phyloP scores from a whole-genome alignment of 192 early-diverging fungal species.

The Pilaira anomala region DNA sequence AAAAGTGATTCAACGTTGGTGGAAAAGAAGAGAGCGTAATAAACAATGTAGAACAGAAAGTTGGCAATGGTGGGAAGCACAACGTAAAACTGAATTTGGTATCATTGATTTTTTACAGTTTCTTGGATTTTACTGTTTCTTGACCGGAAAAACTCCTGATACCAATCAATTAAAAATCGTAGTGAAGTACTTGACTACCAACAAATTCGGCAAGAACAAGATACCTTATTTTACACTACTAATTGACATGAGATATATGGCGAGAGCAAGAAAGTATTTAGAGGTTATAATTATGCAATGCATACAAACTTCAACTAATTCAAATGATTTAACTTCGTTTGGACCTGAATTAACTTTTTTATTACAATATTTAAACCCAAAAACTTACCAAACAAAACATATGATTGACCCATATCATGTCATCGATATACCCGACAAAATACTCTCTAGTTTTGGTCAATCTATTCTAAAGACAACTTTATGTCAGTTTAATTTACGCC shows the following conservation, averaged over 20 bases:
- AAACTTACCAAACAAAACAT: conserved; percentile 10
- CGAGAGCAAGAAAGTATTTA: conserved; percentile 10
- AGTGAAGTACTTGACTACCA: not conserved
- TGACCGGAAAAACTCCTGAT: not conserved
- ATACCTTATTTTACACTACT: conserved; percentile 13
- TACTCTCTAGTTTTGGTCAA: conserved; percentile 12
- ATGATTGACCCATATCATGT: not conserved
- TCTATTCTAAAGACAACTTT: not conserved
- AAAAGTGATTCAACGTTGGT: conserved; percentile 15
- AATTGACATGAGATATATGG: conserved; percentile 14
- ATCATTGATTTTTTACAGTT: conserved; percentile 11
- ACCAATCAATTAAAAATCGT: not conserved
- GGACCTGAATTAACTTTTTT: conserved; percentile 14
- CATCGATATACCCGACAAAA: conserved; percentile 3
- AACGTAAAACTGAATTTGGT: not conserved
- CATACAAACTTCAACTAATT: not conserved
- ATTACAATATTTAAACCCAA: conserved; percentile 26
- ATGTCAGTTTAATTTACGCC: not conserved
- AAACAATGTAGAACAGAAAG: not conserved
- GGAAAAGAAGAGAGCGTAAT: conserved; percentile 4
- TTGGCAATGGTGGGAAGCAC: conserved; percentile 15
- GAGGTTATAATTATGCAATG: conserved; percentile 10
- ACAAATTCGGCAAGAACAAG: not conserved
- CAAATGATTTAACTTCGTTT: not conserved
- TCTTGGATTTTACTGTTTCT: conserved; percentile 17